A percentile compares a stretch with the other conserved stretches of the same genome.
phyloP scores from a whole-genome alignment of 164 flowering plant genomes.

The Dillenia suffruticosa region DNA sequence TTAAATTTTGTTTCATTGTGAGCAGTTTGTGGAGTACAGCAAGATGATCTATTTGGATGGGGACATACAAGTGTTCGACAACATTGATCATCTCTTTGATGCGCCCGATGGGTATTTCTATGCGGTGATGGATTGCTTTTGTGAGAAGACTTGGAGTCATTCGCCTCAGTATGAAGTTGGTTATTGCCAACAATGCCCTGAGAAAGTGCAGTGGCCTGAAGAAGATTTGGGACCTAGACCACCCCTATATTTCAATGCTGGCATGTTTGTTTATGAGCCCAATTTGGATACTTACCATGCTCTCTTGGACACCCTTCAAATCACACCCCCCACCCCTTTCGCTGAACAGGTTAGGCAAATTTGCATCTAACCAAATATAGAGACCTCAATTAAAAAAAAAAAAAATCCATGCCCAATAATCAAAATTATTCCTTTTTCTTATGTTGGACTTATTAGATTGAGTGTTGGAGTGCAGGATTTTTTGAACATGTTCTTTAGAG shows the following conservation, averaged over 20 bases:
- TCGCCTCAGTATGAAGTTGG: constrained; percentile 67
- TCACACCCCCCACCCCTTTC: constrained; percentile 52
- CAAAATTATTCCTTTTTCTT: too few relatives aligned
- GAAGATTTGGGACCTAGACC: constrained; percentile 50
- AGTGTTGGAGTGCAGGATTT: constrained; percentile 44
- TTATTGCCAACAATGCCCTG: constrained; percentile 76
- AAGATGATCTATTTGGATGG: constrained; percentile 84
- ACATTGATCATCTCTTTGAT: constrained; percentile 76
- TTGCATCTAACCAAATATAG: too few relatives aligned
- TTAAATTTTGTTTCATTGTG: too few relatives aligned
- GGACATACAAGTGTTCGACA: constrained; percentile 70
- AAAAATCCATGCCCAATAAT: too few relatives aligned
- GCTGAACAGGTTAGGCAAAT: constrained; percentile 60
- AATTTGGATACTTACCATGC: constrained; percentile 35
- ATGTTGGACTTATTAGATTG: too few relatives aligned
- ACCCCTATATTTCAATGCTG: constrained; percentile 70
- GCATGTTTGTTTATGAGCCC: constrained; percentile 69
- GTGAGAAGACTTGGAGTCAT: constrained; percentile 66
- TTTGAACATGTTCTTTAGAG: constrained; percentile 55
- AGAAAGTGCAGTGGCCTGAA: constrained; percentile 49
- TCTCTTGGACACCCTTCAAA: constrained; percentile 36
- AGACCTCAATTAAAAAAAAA: too few relatives aligned
- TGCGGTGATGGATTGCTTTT: constrained; percentile 77
- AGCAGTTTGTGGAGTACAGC: constrained; percentile 71
- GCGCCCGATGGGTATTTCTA: constrained; percentile 46